These are phyloP conservation scores for Eucalyptus regnans DNA, from an alignment of 345 rosid species.

Conservation along the genomic window DNA sequence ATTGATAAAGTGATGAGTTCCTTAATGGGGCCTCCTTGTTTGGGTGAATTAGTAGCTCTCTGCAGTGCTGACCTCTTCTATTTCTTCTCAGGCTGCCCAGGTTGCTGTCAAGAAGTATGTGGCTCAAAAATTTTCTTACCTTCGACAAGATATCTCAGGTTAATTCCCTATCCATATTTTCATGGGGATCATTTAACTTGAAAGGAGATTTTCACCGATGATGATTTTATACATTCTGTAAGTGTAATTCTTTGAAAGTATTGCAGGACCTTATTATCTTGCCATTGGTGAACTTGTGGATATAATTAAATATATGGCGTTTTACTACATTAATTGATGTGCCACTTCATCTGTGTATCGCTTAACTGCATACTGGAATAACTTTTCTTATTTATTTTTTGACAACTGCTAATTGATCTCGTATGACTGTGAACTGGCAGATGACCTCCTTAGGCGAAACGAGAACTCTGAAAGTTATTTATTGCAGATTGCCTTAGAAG, in stretches of 20 bases:
- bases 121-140: constrained; percentile 50
- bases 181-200: background rate
- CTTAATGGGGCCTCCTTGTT: background rate
- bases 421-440: constrained; percentile 24
- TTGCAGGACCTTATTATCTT: background rate
- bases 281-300: background rate
- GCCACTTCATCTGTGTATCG: background rate
- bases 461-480: constrained; percentile 46
- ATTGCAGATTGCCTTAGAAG: constrained; percentile 58
- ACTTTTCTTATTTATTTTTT: background rate
- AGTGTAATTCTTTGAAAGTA: background rate
- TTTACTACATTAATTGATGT: background rate
- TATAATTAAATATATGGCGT: background rate
- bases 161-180: background rate
- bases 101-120: constrained; percentile 57
- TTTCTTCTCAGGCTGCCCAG: constrained; percentile 65
- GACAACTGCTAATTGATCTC: background rate
- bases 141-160: constrained; percentile 83
- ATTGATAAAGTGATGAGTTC: background rate
- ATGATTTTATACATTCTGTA: background rate
- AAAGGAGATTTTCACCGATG: background rate
- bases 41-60: constrained; percentile 1
- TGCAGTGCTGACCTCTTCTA: constrained; percentile 1
- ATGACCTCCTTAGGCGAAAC: constrained; percentile 45
- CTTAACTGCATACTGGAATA: background rate